Percentiles rank a stretch among this genome's conserved stretches.
phyloP scores from a whole-genome alignment of 2,329 filamentous ascomycete species.

The Ophiostoma perfectum region DNA sequence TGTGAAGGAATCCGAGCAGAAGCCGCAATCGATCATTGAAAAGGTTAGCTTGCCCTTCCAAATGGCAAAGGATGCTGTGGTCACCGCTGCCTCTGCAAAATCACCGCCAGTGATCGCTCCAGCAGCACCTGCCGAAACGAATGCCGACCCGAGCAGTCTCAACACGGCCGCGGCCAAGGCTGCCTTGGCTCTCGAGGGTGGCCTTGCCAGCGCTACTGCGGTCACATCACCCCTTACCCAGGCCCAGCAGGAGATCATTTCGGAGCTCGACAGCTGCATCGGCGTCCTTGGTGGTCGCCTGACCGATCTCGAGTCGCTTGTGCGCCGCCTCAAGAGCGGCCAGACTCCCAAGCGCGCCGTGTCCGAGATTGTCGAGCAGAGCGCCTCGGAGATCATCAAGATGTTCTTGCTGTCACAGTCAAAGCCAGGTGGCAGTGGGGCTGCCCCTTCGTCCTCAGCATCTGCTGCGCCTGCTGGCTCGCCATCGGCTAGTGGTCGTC shows the following conservation, averaged over 20 bases:
- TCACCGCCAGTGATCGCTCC: neutral
- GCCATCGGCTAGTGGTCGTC: constrained; percentile 27
- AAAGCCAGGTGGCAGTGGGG: neutral
- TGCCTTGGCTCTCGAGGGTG: constrained; percentile 14
- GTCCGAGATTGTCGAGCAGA: constrained; percentile 81
- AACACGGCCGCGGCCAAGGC: constrained; percentile 21
- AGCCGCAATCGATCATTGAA: constrained; percentile 17
- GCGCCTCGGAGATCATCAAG: constrained; percentile 83
- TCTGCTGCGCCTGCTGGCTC: constrained; percentile 21
- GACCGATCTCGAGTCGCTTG: constrained; percentile 91
- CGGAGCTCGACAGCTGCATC: constrained; percentile 76
- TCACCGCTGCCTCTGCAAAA: neutral
- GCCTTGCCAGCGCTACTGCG: neutral
- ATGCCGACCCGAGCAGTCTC: constrained; percentile 10
- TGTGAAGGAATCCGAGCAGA: neutral
- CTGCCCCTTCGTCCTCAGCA: neutral
- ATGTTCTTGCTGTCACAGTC: constrained; percentile 73
- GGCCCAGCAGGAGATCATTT: constrained; percentile 43
- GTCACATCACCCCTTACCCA: neutral
- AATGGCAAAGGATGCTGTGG: constrained; percentile 11
- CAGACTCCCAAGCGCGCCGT: constrained; percentile 78
- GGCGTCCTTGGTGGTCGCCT: constrained; percentile 78
- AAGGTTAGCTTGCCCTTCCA: constrained; percentile 21
- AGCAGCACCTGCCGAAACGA: neutral
- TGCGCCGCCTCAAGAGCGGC: constrained; percentile 81